Base-by-base conservation (phyloP, 257 asterid species). In the Solanum pinnatisectum region DNA sequence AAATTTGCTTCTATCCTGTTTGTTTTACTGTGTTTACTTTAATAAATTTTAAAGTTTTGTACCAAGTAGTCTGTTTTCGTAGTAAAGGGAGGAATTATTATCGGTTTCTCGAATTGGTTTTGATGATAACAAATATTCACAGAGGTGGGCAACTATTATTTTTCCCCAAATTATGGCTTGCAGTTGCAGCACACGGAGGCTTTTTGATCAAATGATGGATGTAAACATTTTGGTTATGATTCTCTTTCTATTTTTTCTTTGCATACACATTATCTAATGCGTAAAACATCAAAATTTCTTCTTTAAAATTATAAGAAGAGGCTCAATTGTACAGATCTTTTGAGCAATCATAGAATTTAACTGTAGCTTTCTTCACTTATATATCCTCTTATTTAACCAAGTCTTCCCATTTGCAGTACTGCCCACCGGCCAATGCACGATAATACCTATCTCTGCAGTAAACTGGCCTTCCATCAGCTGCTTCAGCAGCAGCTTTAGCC, bases 361-460 rank as follows among this genome's bases (percentile, higher is more conserved):
- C 60, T 30, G 49, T 84, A 68, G 40, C 42, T 42, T 60, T 42
- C n/a, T 37, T 59, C 8, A 33, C 42, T 77, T 25, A 27, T 78
- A 27, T 5, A 27, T 8, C 25, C n/a, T 65, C 14, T 85, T 84
- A 89, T 88, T 92, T 90, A 40, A 93, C 91, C 23, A 94, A 90
- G 87, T 95, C 98, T 88, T 94, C 96, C 98, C 95, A 94, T 89
- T 93, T 94, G 95, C 98, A 95, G 90, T 95, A 95, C 25, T 94
- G 98, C 22, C 98, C 98, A 20, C 98, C 98, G 33, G 96, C 98
- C 88, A 94, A 89, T 84, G 95, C 98, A 27, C 95, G 95, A 89
- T 94, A 94, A 88, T 90, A 94, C 93, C 94, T 91, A 89, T 95
- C 98, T 88, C 95, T 93, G 91, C 98, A 94, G 92, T 95, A 93